A percentile compares a stretch with the other conserved stretches of the same genome.
Evolutionary conservation across 768 basidiomycete species (phyloP).

Genomic region (Leucogyrophana mollusca): DNA sequence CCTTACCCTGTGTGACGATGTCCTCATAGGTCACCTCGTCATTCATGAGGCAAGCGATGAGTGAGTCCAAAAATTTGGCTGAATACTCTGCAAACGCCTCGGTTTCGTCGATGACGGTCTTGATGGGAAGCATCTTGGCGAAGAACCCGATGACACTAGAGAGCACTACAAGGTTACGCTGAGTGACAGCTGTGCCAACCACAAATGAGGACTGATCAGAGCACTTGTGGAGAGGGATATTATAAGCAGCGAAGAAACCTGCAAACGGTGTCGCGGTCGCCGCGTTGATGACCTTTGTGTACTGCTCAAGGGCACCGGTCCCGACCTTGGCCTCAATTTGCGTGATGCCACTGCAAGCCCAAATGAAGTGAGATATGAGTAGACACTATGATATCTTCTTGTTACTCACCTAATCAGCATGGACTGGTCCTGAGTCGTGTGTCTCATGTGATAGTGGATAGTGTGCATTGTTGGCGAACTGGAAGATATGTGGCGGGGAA

Average conservation of each 20-base stretch:
- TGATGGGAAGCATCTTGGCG: too few species aligned
- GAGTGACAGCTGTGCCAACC: constrained; percentile 29
- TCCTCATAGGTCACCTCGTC: constrained; percentile 30
- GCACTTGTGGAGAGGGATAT: constrained; percentile 33
- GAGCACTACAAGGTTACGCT: constrained; percentile 26
- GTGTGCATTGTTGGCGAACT: too few species aligned
- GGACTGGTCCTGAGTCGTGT: too few species aligned
- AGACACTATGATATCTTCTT: too few species aligned
- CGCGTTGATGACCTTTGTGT: constrained; percentile 17
- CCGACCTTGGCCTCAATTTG: constrained; percentile 21
- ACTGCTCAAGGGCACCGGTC: constrained; percentile 12
- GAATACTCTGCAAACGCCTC: constrained; percentile 23
- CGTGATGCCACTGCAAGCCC: too few species aligned
- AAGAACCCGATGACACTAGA: too few species aligned
- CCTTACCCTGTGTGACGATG: constrained; percentile 29
- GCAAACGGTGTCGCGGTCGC: constrained; percentile 23
- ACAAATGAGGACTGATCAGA: constrained; percentile 26
- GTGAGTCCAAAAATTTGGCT: constrained; percentile 15
- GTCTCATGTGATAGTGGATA: too few species aligned
- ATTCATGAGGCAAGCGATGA: constrained; percentile 21
- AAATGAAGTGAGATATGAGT: too few species aligned
- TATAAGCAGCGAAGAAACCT: constrained; percentile 30
- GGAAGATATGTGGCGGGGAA: too few species aligned
- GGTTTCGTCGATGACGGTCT: constrained; percentile 23
- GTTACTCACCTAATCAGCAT: too few species aligned